Percentiles rank a stretch among this genome's conserved stretches.
Conservation (phyloP, 306 rosid genomes). For the Luffa acutangula region DNA sequence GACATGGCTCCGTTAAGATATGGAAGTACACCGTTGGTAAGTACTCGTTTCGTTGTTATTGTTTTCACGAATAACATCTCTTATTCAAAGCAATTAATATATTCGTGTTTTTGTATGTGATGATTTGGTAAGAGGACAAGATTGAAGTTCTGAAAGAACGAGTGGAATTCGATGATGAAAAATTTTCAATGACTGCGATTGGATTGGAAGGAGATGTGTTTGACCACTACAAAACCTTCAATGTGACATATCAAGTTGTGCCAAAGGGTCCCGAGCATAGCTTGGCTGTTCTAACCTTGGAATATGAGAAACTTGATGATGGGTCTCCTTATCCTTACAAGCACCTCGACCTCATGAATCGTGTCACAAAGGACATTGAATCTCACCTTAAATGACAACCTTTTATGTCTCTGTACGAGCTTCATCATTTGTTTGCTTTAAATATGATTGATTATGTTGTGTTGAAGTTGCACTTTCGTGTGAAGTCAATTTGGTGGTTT, state of each 20-base stretch:
- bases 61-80: too few relatives aligned
- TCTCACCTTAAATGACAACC: slow-evolving; percentile 4
- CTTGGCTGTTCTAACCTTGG: slow-evolving; percentile 11
- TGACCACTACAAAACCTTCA: slow-evolving; percentile 16
- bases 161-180: neutral
- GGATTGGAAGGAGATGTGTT: slow-evolving; percentile 26
- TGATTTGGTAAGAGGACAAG: slow-evolving; percentile 28
- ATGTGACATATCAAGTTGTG: neutral
- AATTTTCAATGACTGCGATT: neutral
- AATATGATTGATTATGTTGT: too few relatives aligned
- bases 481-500: neutral
- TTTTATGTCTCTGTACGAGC: neutral
- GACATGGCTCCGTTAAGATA: too few relatives aligned
- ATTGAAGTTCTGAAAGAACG: neutral
- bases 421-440: too few relatives aligned
- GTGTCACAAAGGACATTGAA: neutral
- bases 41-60: too few relatives aligned
- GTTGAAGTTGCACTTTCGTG: neutral
- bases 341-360: slow-evolving; percentile 13
- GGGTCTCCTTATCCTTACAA: slow-evolving; percentile 11
- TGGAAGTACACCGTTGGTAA: too few relatives aligned
- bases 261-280: slow-evolving; percentile 13
- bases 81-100: too few relatives aligned
- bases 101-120: neutral
- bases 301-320: slow-evolving; percentile 23